A percentile compares a stretch with the other conserved stretches of the same genome.
phyloP scores from a whole-genome alignment of 1,139 yeast species.

The Suhomyces kunorum region DNA sequence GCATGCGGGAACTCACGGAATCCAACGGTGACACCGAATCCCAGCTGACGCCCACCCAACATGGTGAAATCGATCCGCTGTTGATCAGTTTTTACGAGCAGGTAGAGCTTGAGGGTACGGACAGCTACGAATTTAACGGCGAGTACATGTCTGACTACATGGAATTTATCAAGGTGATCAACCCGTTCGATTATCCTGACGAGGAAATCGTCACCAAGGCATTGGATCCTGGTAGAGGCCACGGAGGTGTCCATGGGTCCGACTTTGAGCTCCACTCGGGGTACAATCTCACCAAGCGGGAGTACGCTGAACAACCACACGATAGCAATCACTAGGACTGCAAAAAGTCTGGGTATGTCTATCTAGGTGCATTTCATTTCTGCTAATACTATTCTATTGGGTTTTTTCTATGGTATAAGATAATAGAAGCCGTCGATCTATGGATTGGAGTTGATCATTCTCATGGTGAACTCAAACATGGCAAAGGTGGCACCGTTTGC shows the following conservation, averaged over 20 bases:
- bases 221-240: slow-evolving; percentile 5
- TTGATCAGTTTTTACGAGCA: slow-evolving; percentile 26
- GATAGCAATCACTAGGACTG: too few relatives aligned
- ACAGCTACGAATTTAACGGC: slow-evolving; percentile 52
- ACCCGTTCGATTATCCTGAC: slow-evolving; percentile 42
- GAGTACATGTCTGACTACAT: slow-evolving; percentile 51
- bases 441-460: slow-evolving; percentile 32
- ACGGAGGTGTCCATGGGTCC: slow-evolving; percentile 15
- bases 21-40: slow-evolving; percentile 21
- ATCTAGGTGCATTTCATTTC: neutral
- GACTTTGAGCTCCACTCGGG: slow-evolving; percentile 24
- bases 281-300: slow-evolving; percentile 11
- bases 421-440: slow-evolving; percentile 1
- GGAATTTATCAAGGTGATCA: slow-evolving; percentile 46
- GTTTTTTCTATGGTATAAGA: neutral
- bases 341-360: too few relatives aligned
- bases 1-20: slow-evolving; percentile 26
- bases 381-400: neutral
- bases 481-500: slow-evolving; percentile 96
- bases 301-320: neutral
- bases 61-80: neutral
- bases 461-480: slow-evolving; percentile 85
- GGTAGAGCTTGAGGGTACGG: slow-evolving; percentile 51
- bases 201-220: slow-evolving; percentile 19
- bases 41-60: slow-evolving; percentile 20